Evolutionary conservation across 1,284 basidiomycete species (phyloP), one percentile per base, ranked within the genome.

Genomic region (Coniferiporia weirii): DNA sequence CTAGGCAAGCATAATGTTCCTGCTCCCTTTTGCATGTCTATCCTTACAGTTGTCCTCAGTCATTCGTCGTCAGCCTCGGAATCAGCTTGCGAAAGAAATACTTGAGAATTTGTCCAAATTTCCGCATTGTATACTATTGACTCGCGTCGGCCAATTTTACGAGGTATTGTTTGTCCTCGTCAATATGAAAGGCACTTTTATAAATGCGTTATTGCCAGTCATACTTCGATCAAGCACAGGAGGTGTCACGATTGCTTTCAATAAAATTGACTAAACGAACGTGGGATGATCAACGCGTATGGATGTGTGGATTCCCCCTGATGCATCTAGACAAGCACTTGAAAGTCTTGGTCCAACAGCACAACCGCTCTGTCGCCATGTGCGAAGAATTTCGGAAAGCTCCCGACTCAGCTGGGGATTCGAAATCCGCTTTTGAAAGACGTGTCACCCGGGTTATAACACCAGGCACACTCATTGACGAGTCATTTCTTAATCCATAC

Each of bases 121-220:
- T 69, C 90, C 95, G 12, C 89, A 95, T 68, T 95, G 93, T 68
- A 80, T 96, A 36, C 76, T 97, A 17, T 78, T 98, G 5, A 97
- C 94, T 3, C 84, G 93, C 58, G 93, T 97, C 12, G 95, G 95
- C 17, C 89, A 93, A 66, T 98, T 98, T 72, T 98, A 95, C 70
- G 95, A 98, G 80, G 95, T 93, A 69, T 12, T 34, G 19, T 47
- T 49, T 1, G 20, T 48, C 44, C 44, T n/a, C 4, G 6, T 20
- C 17, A 13, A 50, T 4, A 6, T 36, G 20, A 43, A 8, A 35
- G 20, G 27, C 32, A 56, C 32, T 45, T 20, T 6, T 35, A 15
- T 40, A 10, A 27, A 48, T 8, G 38, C 52, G n/a, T 19, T 27
- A 20, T 17, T 47, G 8, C 0, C 63, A 96, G 93, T 95, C 94